A percentile compares a stretch with the other conserved stretches of the same genome.
Conservation (phyloP, 306 rosid species). For the Medicago arabica region DNA sequence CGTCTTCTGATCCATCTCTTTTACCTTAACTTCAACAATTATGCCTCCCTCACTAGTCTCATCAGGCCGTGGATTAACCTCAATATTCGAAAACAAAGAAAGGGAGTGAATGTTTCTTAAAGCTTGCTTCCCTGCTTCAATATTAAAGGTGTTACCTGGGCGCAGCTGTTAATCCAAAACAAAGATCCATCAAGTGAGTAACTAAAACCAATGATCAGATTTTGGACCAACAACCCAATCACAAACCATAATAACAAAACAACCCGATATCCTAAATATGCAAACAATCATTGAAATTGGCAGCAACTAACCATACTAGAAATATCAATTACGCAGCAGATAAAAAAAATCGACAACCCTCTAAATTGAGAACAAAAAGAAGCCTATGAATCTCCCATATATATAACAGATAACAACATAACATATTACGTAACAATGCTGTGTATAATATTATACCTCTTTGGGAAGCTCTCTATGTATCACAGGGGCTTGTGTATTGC, state of each 20-base stretch:
- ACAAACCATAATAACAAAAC: constrained; percentile 7
- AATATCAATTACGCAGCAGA: not conserved
- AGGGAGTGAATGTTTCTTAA: constrained; percentile 87
- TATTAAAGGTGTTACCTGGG: constrained; percentile 78
- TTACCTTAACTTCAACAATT: constrained; percentile 88
- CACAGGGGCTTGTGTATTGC: constrained; percentile 80
- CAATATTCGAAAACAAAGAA: constrained; percentile 91
- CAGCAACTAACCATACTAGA: constrained; percentile 6
- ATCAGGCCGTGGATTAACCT: constrained; percentile 95
- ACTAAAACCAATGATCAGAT: constrained; percentile 2
- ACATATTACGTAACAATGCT: constrained; percentile 5
- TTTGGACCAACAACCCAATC: constrained; percentile 20
- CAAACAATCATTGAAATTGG: not conserved
- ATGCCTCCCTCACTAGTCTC: constrained; percentile 95
- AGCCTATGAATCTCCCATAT: not conserved
- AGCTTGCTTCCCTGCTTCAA: constrained; percentile 99
- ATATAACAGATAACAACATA: not conserved
- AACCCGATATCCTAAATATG: no score
- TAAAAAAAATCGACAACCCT: not conserved
- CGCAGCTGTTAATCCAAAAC: constrained; percentile 66
- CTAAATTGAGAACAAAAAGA: not conserved
- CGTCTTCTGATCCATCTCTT: constrained; percentile 89
- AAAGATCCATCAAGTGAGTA: constrained; percentile 48
- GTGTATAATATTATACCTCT: constrained; percentile 56
- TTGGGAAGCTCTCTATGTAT: constrained; percentile 84